These are phyloP conservation scores for Epichloe amarillans DNA, from an alignment of 2,329 filamentous ascomycete genomes.

Conservation along the genomic window DNA sequence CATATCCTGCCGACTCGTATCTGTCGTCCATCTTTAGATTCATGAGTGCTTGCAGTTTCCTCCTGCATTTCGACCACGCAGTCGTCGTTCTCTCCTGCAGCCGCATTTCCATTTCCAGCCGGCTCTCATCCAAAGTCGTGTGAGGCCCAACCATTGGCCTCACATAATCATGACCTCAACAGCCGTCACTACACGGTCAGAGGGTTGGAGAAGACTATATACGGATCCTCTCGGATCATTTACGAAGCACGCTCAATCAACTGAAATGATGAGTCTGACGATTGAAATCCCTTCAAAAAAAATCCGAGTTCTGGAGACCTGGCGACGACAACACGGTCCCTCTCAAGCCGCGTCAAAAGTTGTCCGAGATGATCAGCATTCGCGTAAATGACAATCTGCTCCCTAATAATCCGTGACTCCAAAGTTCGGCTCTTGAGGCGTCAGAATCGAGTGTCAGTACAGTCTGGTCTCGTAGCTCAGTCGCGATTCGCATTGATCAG, in stretches of 20 bases:
- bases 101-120: not conserved
- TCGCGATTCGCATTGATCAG: not conserved
- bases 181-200: slow-evolving; percentile 1
- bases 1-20: not conserved
- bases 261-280: not conserved
- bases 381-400: not conserved
- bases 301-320: not conserved
- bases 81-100: not conserved
- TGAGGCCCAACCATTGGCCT: not conserved
- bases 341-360: not conserved
- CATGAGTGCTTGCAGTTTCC: not conserved
- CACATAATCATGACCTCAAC: not conserved
- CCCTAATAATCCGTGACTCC: not conserved
- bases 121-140: not conserved
- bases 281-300: not conserved
- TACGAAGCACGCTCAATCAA: slow-evolving; percentile 14
- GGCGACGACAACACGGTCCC: not conserved
- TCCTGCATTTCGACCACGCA: not conserved
- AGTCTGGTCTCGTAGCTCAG: not conserved
- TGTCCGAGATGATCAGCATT: not conserved
- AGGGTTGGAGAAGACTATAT: slow-evolving; percentile 17
- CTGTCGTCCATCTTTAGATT: not conserved
- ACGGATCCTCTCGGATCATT: slow-evolving; percentile 24
- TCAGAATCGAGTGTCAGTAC: not conserved
- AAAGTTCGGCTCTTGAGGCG: too few species aligned